Evolutionary conservation across 768 basidiomycete genomes (phyloP), one percentile per base, ranked within the genome.

Genomic region (Hericium alpestre): DNA sequence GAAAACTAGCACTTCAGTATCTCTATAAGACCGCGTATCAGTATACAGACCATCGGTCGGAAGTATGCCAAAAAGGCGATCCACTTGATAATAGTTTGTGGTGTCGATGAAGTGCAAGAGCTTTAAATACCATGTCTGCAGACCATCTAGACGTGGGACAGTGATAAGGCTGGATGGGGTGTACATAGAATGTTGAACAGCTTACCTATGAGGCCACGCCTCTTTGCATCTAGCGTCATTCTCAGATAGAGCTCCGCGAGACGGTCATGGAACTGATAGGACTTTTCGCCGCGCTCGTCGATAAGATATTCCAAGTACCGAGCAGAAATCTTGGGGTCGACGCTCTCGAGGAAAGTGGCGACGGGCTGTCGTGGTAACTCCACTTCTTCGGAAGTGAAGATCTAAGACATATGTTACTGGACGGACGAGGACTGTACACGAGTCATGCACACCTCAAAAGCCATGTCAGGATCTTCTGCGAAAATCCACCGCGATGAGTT

Each of bases 381-480:
- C 7, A 88, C 88, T 57, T 97, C 93, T 65, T 97, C 95, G 0
- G 94, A 93, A 2, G 86, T 92, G 66, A 98, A 99, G 43, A 99
- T 91, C 93, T 96, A 62, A 2, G 11, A 12, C 10, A 39, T 54
- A 12, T 3, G 37, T 54, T 41, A 50, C 37, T 25, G 10, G 48
- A 6, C 9, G 20, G 5, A 3, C 40, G 13, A 54, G 22, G 18
- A 47, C 40, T 32, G 23, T 1, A 25, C 23, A 11, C 43, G 6
- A 40, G 48, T 38, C 7, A 4, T 20, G 55, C 67, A 38, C 61
- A 84, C 94, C 73, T 93, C 78, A 58, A 97, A 85, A 1, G 80
- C 93, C 70, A 86, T 83, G 22, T 82, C 76, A 0, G 76, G 72
- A 63, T 94, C 81, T 18, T 79, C 74, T 27, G 88, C 80, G 61